These are phyloP conservation scores for Arabis hirsuta DNA, from an alignment of 345 rosid genomes.

Conservation along the genomic window DNA sequence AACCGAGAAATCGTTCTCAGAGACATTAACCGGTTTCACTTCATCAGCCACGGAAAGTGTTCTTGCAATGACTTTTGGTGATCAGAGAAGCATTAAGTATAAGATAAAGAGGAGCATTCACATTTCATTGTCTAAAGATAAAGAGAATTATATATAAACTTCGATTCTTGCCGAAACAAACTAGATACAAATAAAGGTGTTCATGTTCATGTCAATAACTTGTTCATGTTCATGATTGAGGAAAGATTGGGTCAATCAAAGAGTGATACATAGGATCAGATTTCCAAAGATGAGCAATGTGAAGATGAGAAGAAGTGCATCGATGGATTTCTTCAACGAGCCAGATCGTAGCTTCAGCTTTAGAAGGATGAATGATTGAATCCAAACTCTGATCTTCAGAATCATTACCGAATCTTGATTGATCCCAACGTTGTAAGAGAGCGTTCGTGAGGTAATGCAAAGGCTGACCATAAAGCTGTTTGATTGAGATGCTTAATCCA, in stretches of 20 bases:
- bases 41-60: constrained; percentile 54
- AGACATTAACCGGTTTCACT: constrained; percentile 66
- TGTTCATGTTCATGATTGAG: constrained; percentile 31
- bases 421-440: constrained; percentile 74
- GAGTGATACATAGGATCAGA: constrained; percentile 63
- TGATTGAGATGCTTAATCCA: constrained; percentile 75
- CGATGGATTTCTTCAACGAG: constrained; percentile 84
- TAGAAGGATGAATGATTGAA: constrained; percentile 66
- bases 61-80: constrained; percentile 64
- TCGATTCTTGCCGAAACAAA: constrained; percentile 12
- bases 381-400: constrained; percentile 62
- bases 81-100: constrained; percentile 5
- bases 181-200: constrained; percentile 21
- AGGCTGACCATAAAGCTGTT: constrained; percentile 77
- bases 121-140: constrained; percentile 27
- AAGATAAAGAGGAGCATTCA: constrained; percentile 10
- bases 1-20: constrained; percentile 55
- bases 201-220: not conserved
- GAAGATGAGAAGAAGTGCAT: constrained; percentile 59
- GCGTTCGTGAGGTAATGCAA: constrained; percentile 85
- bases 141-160: not conserved
- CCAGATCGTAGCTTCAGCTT: constrained; percentile 92
- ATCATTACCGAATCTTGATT: constrained; percentile 55
- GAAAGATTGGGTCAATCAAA: constrained; percentile 63
- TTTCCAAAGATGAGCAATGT: constrained; percentile 68